Base-by-base conservation (phyloP, 306 rosid species). In the Sophora flavescens region DNA sequence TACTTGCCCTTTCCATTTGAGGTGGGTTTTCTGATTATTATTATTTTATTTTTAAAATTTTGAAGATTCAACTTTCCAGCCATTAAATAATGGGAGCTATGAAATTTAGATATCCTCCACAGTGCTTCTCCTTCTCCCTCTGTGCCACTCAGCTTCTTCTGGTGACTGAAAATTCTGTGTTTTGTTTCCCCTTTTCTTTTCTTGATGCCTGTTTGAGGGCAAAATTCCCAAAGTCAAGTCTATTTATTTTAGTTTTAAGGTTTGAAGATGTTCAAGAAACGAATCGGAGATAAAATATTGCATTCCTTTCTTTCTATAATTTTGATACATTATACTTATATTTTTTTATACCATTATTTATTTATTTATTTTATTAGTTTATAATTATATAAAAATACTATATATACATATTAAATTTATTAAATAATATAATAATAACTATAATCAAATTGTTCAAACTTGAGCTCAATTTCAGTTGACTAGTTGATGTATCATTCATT, bases 391-490 rank as follows among this genome's bases (percentile, higher is more conserved):
- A 35, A 22, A 22, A 22, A 22, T 22, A 35, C 6, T 35, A 35
- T 35, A 35, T 35, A 35, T 35, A 35, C 4, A 35, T 35, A 4
- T 35, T 35, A 35, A 35, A 35, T 35, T 35, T 4, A 3, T 4
- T 4, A 35, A 35, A 4, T 35, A 35, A 35, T 35, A 35, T 35
- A 35, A 35, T 6, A 22, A 22, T 22, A n/a, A n/a, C n/a, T 22
- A 22, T 22, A 22, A 22, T 22, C 22, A 22, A 22, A 14, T 14
- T 64, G 45, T 41, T 12, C 74, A 51, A 22, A 11, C 36, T 73
- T 53, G 6, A 45, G 72, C 50, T 66, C 6, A 63, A 71, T 41
- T 52, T 63, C 5, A 13, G 39, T 72, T 80, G 79, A 72, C 45
- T 17, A 15, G 61, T 68, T 13, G 68, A 58, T 59, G 59, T 7